Percentiles rank a stretch among this genome's conserved stretches.
Evolutionary conservation across 306 rosid species (phyloP).

Genomic region (Oxytropis ochrocephala): DNA sequence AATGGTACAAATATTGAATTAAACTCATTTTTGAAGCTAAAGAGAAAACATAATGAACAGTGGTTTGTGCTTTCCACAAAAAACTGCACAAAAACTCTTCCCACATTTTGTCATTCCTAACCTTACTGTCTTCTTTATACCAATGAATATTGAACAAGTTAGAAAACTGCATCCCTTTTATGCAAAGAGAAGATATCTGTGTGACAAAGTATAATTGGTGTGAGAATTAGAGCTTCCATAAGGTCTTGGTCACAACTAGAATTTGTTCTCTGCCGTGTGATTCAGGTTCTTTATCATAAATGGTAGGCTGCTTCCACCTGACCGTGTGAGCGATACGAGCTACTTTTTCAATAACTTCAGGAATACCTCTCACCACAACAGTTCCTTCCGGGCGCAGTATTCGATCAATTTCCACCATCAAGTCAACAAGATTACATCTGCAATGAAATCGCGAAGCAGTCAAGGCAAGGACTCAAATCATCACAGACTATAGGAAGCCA

Average conservation of each 20-base stretch:
- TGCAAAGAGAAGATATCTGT: slow-evolving; percentile 33
- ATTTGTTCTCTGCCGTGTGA: slow-evolving; percentile 67
- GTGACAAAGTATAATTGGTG: slow-evolving; percentile 30
- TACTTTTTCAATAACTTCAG: slow-evolving; percentile 69
- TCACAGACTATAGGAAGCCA: not conserved
- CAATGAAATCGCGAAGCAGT: slow-evolving; percentile 14
- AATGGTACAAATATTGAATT: not conserved
- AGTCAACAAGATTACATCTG: slow-evolving; percentile 84
- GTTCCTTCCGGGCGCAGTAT: slow-evolving; percentile 89
- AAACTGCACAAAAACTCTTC: slow-evolving; percentile 28
- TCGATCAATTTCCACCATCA: slow-evolving; percentile 92
- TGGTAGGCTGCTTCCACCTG: slow-evolving; percentile 53
- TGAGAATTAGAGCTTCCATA: slow-evolving; percentile 53
- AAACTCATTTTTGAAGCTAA: slow-evolving; percentile 18
- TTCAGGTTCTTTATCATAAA: slow-evolving; percentile 62
- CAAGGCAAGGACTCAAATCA: not conserved
- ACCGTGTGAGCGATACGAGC: slow-evolving; percentile 54
- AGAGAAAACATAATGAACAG: slow-evolving; percentile 12
- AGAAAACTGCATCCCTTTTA: slow-evolving; percentile 27
- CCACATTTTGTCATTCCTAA: slow-evolving; percentile 21
- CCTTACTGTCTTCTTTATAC: slow-evolving; percentile 23
- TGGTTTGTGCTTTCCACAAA: slow-evolving; percentile 22
- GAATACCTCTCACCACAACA: slow-evolving; percentile 61
- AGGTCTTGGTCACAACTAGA: slow-evolving; percentile 65
- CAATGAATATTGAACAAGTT: slow-evolving; percentile 22